These are phyloP conservation scores for Primulina eburnea DNA, from an alignment of 257 asterid species.

Conservation along the genomic window DNA sequence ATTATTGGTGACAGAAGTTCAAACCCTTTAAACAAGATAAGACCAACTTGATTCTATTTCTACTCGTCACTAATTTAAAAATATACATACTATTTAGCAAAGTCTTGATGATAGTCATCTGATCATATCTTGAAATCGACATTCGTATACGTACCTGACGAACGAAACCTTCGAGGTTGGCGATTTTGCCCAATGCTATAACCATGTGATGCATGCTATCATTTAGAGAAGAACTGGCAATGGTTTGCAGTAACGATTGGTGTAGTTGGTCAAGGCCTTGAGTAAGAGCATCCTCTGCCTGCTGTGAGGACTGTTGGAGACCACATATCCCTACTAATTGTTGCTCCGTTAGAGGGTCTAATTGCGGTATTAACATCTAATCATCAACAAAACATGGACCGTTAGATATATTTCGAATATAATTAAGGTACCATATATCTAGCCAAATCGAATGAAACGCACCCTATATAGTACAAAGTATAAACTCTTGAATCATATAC, in stretches of 20 bases:
- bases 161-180: slow-evolving; percentile 53
- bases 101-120: too few species aligned
- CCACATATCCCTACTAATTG: slow-evolving; percentile 56
- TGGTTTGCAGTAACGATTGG: slow-evolving; percentile 47
- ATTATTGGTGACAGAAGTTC: too few species aligned
- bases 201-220: slow-evolving; percentile 65
- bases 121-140: too few species aligned
- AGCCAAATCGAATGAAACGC: too few species aligned
- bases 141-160: slow-evolving; percentile 45
- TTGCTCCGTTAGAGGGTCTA: slow-evolving; percentile 68
- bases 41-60: too few species aligned
- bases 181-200: slow-evolving; percentile 55
- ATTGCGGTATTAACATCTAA: slow-evolving; percentile 45
- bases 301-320: slow-evolving; percentile 56
- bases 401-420: not conserved
- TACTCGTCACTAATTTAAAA: too few species aligned
- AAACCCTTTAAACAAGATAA: too few species aligned
- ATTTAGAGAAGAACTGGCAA: slow-evolving; percentile 49
- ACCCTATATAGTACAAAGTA: not conserved
- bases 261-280: slow-evolving; percentile 56
- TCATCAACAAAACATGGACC: too few species aligned
- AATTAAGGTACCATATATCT: too few species aligned
- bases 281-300: slow-evolving; percentile 66
- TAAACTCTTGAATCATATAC: too few species aligned
- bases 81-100: too few species aligned